A percentile compares a stretch with the other conserved stretches of the same genome.
phyloP scores from a whole-genome alignment of 371 early-diverging fungal species.

The Mucor mucedo region DNA sequence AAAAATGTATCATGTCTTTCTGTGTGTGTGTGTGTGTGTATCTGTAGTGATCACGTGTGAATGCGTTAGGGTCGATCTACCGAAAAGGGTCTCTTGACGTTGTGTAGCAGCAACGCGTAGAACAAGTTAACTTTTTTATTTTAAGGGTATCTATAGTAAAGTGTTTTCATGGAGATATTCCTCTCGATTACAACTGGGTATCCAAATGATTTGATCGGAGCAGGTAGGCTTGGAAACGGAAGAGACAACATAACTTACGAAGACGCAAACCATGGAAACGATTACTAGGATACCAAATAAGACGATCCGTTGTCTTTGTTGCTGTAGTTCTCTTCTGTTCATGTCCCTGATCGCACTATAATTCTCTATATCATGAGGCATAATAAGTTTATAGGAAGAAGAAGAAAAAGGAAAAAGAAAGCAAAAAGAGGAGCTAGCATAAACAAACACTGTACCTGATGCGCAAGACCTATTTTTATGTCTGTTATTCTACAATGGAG shows the following conservation, averaged over 20 bases:
- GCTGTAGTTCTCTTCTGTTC: neutral
- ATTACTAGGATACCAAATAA: slow-evolving; percentile 17
- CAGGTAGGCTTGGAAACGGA: slow-evolving; percentile 20
- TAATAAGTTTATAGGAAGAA: neutral
- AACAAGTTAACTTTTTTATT: no score
- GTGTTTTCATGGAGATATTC: slow-evolving; percentile 9
- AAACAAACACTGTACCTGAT: slow-evolving; percentile 2
- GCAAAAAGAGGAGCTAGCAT: neutral
- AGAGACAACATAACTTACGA: slow-evolving; percentile 18
- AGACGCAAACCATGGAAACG: slow-evolving; percentile 24
- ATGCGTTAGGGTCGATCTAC: no score
- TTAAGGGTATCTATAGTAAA: neutral
- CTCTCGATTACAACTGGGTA: slow-evolving; percentile 25
- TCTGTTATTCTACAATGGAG: neutral
- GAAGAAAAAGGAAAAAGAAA: neutral
- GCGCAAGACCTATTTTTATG: neutral
- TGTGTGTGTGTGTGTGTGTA: neutral
- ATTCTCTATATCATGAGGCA: slow-evolving; percentile 7
- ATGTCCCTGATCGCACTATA: neutral
- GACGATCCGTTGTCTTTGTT: slow-evolving; percentile 11
- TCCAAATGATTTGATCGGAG: slow-evolving; percentile 21
- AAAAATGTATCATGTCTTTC: neutral
- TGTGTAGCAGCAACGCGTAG: no score
- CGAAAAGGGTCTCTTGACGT: no score
- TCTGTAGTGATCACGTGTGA: neutral